These are phyloP conservation scores for Rubus parviflorus DNA, from an alignment of 306 rosid genomes.

Conservation along the genomic window DNA sequence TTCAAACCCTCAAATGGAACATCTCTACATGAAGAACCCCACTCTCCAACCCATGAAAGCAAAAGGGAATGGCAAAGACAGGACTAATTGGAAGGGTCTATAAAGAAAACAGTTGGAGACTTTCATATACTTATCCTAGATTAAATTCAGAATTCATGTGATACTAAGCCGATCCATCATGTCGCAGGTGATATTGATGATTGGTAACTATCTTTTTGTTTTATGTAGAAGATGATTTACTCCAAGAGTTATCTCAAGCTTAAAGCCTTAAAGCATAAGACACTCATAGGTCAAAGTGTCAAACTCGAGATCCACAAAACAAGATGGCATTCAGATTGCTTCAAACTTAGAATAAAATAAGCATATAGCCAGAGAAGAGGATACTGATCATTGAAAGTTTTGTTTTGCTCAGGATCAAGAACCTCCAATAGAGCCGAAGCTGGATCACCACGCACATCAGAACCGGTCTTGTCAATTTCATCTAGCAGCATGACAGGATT, in stretches of 20 bases:
- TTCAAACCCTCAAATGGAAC: background rate
- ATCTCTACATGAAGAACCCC: background rate
- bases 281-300: background rate
- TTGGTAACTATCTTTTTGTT: background rate
- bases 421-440: slow-evolving; percentile 96
- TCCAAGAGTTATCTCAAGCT: background rate
- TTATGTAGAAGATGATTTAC: background rate
- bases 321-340: background rate
- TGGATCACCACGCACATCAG: slow-evolving; percentile 98
- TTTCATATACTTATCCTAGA: background rate
- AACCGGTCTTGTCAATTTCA: slow-evolving; percentile 96
- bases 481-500: slow-evolving; percentile 96
- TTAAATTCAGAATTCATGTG: background rate
- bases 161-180: background rate
- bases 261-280: background rate
- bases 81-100: background rate
- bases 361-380: slow-evolving; percentile 39
- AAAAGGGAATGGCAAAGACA: background rate
- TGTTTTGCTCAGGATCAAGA: slow-evolving; percentile 96
- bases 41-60: background rate
- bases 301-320: background rate
- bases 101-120: background rate
- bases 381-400: slow-evolving; percentile 95
- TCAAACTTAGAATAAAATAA: background rate
- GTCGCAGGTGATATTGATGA: background rate